Evolutionary conservation across 1,284 basidiomycete genomes (phyloP).

Genomic region (Kalmanozyma brasiliensis): DNA sequence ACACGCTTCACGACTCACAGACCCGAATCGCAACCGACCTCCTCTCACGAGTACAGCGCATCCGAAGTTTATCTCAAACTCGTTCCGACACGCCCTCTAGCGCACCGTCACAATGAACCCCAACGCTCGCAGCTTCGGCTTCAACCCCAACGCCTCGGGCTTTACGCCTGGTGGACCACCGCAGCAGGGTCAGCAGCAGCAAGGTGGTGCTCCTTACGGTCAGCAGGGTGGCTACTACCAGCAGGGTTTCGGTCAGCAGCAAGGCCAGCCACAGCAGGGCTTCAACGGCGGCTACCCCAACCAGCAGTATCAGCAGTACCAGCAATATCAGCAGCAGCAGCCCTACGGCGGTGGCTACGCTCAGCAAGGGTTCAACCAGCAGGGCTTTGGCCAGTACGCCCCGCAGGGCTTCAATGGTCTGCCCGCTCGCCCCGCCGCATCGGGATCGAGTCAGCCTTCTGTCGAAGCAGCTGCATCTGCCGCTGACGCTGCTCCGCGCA

Average conservation of each 20-base stretch:
- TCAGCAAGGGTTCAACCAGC: constrained; percentile 42
- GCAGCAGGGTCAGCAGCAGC: constrained; percentile 51
- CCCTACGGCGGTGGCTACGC: constrained; percentile 45
- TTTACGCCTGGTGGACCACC: constrained; percentile 58
- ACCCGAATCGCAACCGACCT: too few species aligned
- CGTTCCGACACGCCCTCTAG: too few species aligned
- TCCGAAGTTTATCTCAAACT: too few species aligned
- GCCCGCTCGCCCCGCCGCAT: constrained; percentile 46
- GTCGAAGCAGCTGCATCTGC: constrained; percentile 16
- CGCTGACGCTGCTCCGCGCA: constrained; percentile 46
- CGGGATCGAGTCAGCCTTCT: constrained; percentile 37
- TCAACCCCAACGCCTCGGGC: constrained; percentile 65
- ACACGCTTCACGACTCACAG: neutral
- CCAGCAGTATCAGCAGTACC: constrained; percentile 40
- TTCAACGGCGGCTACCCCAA: constrained; percentile 43
- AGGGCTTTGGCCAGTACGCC: constrained; percentile 43
- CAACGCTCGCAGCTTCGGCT: constrained; percentile 65
- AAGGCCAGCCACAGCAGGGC: constrained; percentile 33
- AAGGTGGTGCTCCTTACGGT: constrained; percentile 30
- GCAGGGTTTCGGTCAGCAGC: constrained; percentile 44
- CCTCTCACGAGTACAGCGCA: too few species aligned
- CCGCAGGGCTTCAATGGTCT: constrained; percentile 45
- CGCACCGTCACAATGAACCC: constrained; percentile 63
- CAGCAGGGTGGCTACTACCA: constrained; percentile 52
- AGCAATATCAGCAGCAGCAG: constrained; percentile 41